phyloP scores from a whole-genome alignment of 2,329 filamentous ascomycete genomes.

The Ophiocordyceps camponoti-leonardi region DNA sequence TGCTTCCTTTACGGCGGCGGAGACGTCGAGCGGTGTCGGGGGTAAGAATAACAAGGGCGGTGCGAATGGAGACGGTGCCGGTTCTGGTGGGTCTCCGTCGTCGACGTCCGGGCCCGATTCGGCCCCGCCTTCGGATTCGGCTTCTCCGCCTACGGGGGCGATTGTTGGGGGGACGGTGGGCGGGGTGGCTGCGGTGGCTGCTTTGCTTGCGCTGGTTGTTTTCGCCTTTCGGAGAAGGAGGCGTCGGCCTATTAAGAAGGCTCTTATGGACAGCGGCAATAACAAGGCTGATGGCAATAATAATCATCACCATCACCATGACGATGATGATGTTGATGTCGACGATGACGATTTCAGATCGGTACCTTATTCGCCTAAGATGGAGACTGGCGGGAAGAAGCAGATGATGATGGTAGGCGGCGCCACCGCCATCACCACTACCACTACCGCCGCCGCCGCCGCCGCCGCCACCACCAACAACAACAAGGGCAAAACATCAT shows the following conservation, averaged over 20 bases:
- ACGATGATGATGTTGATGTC: neutral
- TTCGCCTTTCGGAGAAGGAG: conserved; percentile 18
- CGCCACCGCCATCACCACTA: neutral
- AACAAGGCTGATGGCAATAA: neutral
- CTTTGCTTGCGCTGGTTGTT: conserved; percentile 22
- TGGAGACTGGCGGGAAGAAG: neutral
- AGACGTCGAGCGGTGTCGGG: conserved; percentile 1
- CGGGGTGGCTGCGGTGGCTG: conserved; percentile 28
- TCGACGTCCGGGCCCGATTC: neutral
- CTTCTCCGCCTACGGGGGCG: conserved; percentile 23
- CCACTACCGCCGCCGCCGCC: too few relatives aligned
- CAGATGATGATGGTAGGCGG: neutral
- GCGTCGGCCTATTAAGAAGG: neutral
- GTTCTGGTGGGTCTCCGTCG: neutral
- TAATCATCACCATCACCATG: neutral
- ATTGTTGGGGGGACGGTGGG: conserved; percentile 37
- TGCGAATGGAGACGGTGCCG: neutral
- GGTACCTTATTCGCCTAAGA: neutral
- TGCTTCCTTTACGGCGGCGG: neutral
- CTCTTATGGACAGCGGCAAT: neutral
- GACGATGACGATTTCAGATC: neutral
- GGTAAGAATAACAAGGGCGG: neutral
- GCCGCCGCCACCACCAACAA: neutral
- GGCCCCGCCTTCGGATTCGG: conserved; percentile 9
- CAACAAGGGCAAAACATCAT: neutral